These are phyloP conservation scores for Daldinia eschscholtzii DNA, from an alignment of 2,329 filamentous ascomycete species.

Conservation along the genomic window DNA sequence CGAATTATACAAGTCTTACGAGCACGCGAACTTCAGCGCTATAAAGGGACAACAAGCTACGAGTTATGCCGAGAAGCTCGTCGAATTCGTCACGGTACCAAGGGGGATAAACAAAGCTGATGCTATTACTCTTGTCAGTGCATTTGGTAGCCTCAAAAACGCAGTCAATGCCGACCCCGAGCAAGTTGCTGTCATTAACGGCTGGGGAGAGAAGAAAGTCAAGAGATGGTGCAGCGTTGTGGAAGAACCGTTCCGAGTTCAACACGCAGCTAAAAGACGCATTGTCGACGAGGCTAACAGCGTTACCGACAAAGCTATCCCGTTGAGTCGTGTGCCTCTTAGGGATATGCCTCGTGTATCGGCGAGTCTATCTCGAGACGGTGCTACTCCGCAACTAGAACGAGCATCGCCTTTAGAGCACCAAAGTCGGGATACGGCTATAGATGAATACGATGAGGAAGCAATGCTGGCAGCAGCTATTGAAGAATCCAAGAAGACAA, in stretches of 20 bases:
- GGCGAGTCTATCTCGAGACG: constrained; percentile 45
- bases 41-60: constrained; percentile 89
- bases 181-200: constrained; percentile 84
- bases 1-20: constrained; percentile 94
- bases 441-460: constrained; percentile 62
- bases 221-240: constrained; percentile 85
- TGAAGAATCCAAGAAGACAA: constrained; percentile 60
- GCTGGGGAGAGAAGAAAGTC: constrained; percentile 97
- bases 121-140: constrained; percentile 87
- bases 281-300: constrained; percentile 47
- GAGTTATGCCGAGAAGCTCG: constrained; percentile 85
- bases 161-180: constrained; percentile 91
- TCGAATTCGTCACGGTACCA: constrained; percentile 93
- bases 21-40: constrained; percentile 82
- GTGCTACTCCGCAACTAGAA: constrained; percentile 43
- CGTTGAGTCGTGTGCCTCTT: constrained; percentile 57
- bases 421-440: constrained; percentile 56
- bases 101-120: constrained; percentile 95
- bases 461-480: constrained; percentile 63
- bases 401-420: constrained; percentile 40
- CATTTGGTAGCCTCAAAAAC: constrained; percentile 88
- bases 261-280: constrained; percentile 72
- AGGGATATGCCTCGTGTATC: constrained; percentile 55
- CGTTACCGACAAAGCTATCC: constrained; percentile 56
- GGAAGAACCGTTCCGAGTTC: constrained; percentile 84